Percentiles rank a stretch among this genome's conserved stretches.
Evolutionary conservation across 2,329 filamentous ascomycete species (phyloP).

Genomic region (Pyricularia sp.): DNA sequence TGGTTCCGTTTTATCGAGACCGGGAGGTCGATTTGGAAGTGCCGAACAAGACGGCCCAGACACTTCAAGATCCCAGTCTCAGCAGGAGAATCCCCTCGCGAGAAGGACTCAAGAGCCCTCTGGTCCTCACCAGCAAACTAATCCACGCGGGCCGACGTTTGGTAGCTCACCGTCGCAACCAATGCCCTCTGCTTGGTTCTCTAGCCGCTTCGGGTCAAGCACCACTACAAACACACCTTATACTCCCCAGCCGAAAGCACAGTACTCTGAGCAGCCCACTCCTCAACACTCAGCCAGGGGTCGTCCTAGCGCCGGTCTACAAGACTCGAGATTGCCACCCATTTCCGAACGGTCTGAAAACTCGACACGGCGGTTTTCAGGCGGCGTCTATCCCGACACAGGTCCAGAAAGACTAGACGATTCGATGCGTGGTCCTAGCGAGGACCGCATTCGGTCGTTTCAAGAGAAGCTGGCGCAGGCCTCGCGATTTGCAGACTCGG

Average conservation of each 20-base stretch:
- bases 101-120: not conserved
- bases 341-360: slow-evolving; percentile 5
- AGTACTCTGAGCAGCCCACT: not conserved
- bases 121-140: not conserved
- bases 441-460: slow-evolving; percentile 5
- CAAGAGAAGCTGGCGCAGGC: slow-evolving; percentile 12
- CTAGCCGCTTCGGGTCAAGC: slow-evolving; percentile 3
- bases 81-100: not conserved
- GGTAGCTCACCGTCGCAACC: not conserved
- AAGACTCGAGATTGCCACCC: slow-evolving; percentile 1
- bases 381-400: not conserved
- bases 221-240: not conserved
- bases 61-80: not conserved
- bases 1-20: not conserved
- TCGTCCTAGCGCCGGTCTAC: not conserved
- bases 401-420: not conserved
- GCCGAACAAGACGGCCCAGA: not conserved
- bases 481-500: slow-evolving; percentile 12
- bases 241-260: slow-evolving; percentile 1
- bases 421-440: not conserved
- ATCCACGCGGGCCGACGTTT: no score
- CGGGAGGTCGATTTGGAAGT: not conserved
- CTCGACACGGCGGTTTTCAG: not conserved
- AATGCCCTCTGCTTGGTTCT: not conserved
- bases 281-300: not conserved